A percentile compares a stretch with the other conserved stretches of the same genome.
Evolutionary conservation across 306 rosid genomes (phyloP).

Genomic region (Oxytropis ochrocephala): DNA sequence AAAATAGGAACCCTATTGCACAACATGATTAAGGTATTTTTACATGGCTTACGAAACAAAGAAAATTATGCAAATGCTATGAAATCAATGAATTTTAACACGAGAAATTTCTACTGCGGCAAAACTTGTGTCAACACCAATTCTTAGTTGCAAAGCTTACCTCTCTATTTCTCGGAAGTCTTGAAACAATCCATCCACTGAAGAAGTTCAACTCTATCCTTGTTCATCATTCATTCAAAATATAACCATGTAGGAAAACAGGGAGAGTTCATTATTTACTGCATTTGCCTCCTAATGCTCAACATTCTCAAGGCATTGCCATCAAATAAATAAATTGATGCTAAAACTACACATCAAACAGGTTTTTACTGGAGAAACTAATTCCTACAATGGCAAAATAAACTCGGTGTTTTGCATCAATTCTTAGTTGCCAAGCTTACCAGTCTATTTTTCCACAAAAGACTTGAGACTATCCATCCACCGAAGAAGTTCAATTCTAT

Average conservation of each 20-base stretch:
- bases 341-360: conserved; percentile 2
- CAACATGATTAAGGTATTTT: neutral
- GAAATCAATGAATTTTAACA: neutral
- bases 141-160: neutral
- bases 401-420: neutral
- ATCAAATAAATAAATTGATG: conserved; percentile 3
- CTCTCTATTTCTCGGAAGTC: neutral
- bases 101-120: neutral
- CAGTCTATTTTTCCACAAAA: conserved; percentile 46
- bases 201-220: conserved; percentile 12
- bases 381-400: conserved; percentile 17
- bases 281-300: conserved; percentile 36
- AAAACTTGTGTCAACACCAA: neutral
- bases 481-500: conserved; percentile 60
- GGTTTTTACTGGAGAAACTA: neutral
- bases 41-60: neutral
- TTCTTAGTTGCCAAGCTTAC: conserved; percentile 1
- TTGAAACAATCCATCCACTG: conserved; percentile 28
- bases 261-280: conserved; percentile 49
- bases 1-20: neutral
- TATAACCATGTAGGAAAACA: conserved; percentile 50
- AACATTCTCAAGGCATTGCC: conserved; percentile 4
- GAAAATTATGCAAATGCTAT: neutral
- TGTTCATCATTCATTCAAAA: conserved; percentile 19
- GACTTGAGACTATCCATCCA: conserved; percentile 58